These are phyloP conservation scores for Cercospora nicotianae DNA, from an alignment of 2,329 filamentous ascomycete species.

Conservation along the genomic window DNA sequence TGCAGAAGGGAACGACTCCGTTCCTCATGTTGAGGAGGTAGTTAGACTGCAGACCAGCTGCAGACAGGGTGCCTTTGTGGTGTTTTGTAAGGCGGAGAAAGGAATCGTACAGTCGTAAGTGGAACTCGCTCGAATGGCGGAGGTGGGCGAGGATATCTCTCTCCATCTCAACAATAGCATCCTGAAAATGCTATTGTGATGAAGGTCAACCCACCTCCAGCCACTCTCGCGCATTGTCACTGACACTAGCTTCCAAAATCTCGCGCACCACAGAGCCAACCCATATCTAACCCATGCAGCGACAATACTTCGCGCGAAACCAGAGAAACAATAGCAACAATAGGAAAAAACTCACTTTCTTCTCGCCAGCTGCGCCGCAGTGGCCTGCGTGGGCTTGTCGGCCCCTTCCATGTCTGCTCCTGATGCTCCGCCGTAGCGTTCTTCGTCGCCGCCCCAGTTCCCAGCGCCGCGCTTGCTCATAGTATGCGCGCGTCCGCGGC, in stretches of 20 bases:
- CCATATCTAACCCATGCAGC: not conserved
- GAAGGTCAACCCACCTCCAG: not conserved
- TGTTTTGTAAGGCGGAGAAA: not conserved
- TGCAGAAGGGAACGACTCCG: not conserved
- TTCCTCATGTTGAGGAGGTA: not conserved
- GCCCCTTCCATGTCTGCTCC: slow-evolving; percentile 21
- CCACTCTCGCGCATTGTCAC: slow-evolving; percentile 13
- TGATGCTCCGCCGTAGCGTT: slow-evolving; percentile 31
- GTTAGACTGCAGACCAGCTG: not conserved
- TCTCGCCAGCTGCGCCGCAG: slow-evolving; percentile 39
- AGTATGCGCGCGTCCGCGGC: slow-evolving; percentile 18
- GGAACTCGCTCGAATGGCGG: not conserved
- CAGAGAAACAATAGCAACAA: slow-evolving; percentile 12
- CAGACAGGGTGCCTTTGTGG: not conserved
- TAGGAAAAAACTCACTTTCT: slow-evolving; percentile 37
- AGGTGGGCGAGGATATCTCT: not conserved
- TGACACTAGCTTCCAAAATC: slow-evolving; percentile 4
- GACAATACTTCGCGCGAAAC: not conserved
- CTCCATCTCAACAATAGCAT: slow-evolving; percentile 9
- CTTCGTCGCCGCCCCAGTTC: slow-evolving; percentile 32
- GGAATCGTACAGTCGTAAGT: not conserved
- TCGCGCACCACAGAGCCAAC: not conserved
- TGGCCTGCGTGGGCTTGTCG: slow-evolving; percentile 35
- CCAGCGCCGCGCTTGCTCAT: slow-evolving; percentile 38
- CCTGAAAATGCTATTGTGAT: slow-evolving; percentile 11